Evolutionary conservation across 2,329 filamentous ascomycete species (phyloP), one percentile per base, ranked within the genome.

Genomic region (Metarhizium anisopliae): DNA sequence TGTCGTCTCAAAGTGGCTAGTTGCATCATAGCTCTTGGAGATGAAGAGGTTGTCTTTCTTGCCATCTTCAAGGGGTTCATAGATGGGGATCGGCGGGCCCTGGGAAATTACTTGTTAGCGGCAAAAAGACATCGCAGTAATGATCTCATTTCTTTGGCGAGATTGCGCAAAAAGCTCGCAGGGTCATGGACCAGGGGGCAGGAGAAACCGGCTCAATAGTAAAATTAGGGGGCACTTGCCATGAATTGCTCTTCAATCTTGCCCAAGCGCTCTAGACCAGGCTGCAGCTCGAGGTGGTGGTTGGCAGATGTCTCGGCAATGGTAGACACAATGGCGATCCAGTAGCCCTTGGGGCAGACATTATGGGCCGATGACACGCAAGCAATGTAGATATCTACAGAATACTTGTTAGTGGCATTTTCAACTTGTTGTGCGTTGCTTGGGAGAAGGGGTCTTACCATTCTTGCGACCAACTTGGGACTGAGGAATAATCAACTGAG

Each of bases 261-360:
- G 64, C 94, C 94, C 35, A 99, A 85, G 62, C 93, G 86, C 68
- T 96, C 91, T 62, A 97, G 85, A 67, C 93, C 94, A 35, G 92
- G 85, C 74, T 94, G 85, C 47, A 99, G 85, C 78, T 99, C 94
- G 56, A 96, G 79, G 74, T 99, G 94, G 75, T 96, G 92, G 81
- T 99, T 97, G 61, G 89, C 86, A 59, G 85, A 77, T 49, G 85
- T 86, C 79, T 99, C 95, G 61, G 94, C 90, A 68, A 99, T 96
- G 58, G 94, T 99, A 51, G 91, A 96, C 62, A 99, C 93, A 59
- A 97, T 99, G 66, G 94, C 94, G 65, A 99, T 90, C 80, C 95
- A 99, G 83, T 96, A 97, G 59, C 93, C 93, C 82, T 96, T 95
- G 66, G 95, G 94, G 78, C 93, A 97, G 65, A 99, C 95, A 67